Evolutionary conservation across 2,329 filamentous ascomycete genomes (phyloP), one percentile per base, ranked within the genome.

Genomic region (Domatiomyces catenatus): DNA sequence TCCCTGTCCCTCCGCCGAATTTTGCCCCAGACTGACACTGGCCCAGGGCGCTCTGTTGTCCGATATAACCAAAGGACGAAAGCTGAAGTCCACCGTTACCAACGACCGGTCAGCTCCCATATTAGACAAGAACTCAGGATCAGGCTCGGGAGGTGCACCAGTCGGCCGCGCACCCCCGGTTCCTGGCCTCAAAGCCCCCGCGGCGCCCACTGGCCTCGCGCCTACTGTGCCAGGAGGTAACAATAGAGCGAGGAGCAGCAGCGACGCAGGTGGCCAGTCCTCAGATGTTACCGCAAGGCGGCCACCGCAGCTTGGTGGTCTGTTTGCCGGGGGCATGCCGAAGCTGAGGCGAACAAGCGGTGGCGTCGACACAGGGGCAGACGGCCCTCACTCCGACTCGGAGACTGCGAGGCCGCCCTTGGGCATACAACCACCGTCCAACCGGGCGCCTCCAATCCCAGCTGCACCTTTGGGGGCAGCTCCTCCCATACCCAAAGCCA

Each of bases 291-390:
- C 63, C 10, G 58, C 67, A 17, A 68, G 68, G 1, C 67, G 79
- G 18, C 79, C 86, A 46, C 87, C 88, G 8, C 90, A 95, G 64
- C 67, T 96, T 8, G 90, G 74, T 26, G 92, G 92, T 1, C 67
- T 98, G 22, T 94, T 98, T 63, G 87, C 86, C 1, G 89, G 87
- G 36, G 92, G 90, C 39, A 96, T 96, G 79, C 92, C 92, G 2
- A 96, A 95, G 70, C 66, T 98, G 62, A 85, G 86, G 66, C 95
- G 93, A 71, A 85, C 87, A 50, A 84, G 87, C 50, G 89, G 86
- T 46, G 84, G 84, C 42, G 73, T 90, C 52, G 77, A 87, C 66
- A 90, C 85, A 1, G 85, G 81, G 64, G 84, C 83, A 57, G 80
- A 80, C 56, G 79, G 86, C 28, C 80, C 86, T 53, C 90, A 90